Conservation (phyloP, 306 rosid genomes). For the Ochetophila trinervis region DNA sequence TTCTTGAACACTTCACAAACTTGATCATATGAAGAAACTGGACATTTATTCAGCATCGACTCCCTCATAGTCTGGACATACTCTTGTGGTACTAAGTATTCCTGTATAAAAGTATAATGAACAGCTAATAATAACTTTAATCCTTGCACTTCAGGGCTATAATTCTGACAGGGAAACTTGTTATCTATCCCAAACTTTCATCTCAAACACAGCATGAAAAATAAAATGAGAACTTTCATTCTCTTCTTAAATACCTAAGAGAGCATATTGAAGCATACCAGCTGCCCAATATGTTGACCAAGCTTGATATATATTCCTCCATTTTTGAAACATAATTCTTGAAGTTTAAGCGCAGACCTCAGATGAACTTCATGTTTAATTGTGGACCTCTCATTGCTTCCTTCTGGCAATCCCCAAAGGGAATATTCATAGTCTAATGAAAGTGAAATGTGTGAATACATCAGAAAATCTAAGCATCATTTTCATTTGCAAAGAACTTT, state of each 20-base stretch:
- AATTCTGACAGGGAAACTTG: neutral
- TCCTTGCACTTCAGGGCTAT: neutral
- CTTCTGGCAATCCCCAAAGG: conserved; percentile 70
- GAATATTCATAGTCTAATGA: conserved; percentile 80
- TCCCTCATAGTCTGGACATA: conserved; percentile 85
- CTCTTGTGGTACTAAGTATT: conserved; percentile 81
- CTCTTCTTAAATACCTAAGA: conserved; percentile 11
- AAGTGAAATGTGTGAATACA: neutral
- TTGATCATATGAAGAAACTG: conserved; percentile 89
- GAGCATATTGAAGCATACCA: conserved; percentile 53
- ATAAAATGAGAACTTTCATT: neutral
- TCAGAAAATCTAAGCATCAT: neutral
- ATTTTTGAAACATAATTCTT: conserved; percentile 79
- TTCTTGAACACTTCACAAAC: conserved; percentile 71
- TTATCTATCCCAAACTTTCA: neutral
- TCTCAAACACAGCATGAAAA: neutral
- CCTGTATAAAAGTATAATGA: conserved; percentile 47
- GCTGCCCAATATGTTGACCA: conserved; percentile 90
- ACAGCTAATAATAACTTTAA: neutral
- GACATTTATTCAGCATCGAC: conserved; percentile 89
- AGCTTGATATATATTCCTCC: conserved; percentile 97
- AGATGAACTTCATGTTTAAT: conserved; percentile 82
- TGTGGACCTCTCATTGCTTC: conserved; percentile 58
- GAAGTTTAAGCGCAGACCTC: conserved; percentile 81
- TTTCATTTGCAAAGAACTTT: neutral